These are phyloP conservation scores for Cercospora citrullina DNA, from an alignment of 2,329 filamentous ascomycete genomes.

Conservation along the genomic window DNA sequence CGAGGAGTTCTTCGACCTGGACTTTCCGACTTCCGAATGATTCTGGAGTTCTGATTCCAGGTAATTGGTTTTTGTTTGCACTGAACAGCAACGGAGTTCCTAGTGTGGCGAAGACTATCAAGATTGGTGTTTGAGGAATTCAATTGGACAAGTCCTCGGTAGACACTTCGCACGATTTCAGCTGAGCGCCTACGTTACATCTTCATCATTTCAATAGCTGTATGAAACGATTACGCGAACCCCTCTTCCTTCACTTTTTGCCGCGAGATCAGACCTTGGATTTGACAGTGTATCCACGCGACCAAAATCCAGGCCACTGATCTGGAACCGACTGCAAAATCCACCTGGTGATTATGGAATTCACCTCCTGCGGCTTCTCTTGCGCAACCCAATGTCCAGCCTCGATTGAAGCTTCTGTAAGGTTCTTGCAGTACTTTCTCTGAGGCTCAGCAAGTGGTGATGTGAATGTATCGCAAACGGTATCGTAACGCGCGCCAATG, in stretches of 20 bases:
- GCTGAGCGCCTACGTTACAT: too few species aligned
- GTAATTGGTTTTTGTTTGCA: constrained; percentile 57
- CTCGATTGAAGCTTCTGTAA: constrained; percentile 40
- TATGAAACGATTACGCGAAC: too few species aligned
- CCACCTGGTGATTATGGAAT: constrained; percentile 31
- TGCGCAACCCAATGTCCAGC: constrained; percentile 33
- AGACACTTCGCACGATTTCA: too few species aligned
- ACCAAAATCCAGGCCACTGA: constrained; percentile 30
- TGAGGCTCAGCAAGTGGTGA: constrained; percentile 40
- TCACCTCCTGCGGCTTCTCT: constrained; percentile 34
- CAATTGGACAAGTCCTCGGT: too few species aligned
- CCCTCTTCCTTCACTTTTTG: too few species aligned
- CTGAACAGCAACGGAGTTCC: constrained; percentile 3
- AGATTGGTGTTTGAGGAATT: neutral
- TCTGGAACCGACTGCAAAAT: constrained; percentile 26
- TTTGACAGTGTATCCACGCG: constrained; percentile 19
- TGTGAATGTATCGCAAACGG: constrained; percentile 41
- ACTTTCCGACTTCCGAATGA: constrained; percentile 49
- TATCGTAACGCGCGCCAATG: constrained; percentile 45
- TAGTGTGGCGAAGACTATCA: constrained; percentile 8
- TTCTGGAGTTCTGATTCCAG: constrained; percentile 52
- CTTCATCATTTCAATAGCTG: too few species aligned
- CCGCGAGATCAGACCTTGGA: constrained; percentile 14
- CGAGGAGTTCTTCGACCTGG: constrained; percentile 38
- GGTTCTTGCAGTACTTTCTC: constrained; percentile 40